Conservation (phyloP, 805 yeast genomes). For the Zygoascus biomembranicola region DNA sequence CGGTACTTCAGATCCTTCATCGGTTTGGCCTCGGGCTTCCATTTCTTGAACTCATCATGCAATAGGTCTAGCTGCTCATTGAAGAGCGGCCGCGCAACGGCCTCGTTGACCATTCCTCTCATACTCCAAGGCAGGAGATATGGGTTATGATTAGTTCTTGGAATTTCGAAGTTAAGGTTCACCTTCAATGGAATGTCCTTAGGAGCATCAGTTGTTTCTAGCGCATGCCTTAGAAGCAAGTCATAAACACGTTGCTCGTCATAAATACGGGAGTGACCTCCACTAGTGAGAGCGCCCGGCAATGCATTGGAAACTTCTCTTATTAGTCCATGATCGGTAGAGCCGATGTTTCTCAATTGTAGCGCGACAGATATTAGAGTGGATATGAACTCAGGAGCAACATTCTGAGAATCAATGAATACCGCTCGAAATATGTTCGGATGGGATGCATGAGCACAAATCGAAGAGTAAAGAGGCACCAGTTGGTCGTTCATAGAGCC, state of each 20-base stretch:
- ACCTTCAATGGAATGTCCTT: constrained; percentile 27
- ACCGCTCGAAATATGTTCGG: constrained; percentile 88
- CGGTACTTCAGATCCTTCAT: constrained; percentile 79
- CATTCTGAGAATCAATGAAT: constrained; percentile 74
- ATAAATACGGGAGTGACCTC: constrained; percentile 88
- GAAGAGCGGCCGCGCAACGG: constrained; percentile 36
- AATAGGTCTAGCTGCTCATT: constrained; percentile 51
- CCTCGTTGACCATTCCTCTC: constrained; percentile 69
- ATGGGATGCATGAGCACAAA: constrained; percentile 73
- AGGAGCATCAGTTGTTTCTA: constrained; percentile 62
- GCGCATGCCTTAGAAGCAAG: constrained; percentile 61
- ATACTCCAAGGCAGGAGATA: constrained; percentile 89
- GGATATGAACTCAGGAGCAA: constrained; percentile 67
- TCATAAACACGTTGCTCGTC: constrained; percentile 80
- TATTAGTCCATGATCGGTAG: constrained; percentile 76
- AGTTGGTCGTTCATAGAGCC: constrained; percentile 92
- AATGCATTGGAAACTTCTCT: constrained; percentile 71
- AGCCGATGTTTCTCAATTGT: constrained; percentile 66
- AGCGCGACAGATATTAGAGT: constrained; percentile 67
- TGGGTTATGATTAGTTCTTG: constrained; percentile 60
- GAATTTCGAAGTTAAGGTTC: constrained; percentile 41
- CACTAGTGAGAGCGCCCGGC: constrained; percentile 90
- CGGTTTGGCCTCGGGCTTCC: constrained; percentile 82
- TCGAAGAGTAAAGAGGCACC: constrained; percentile 85
- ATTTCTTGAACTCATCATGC: constrained; percentile 63